A percentile compares a stretch with the other conserved stretches of the same genome.
phyloP scores from a whole-genome alignment of 1,284 basidiomycete species.

The Termitomyces sp. region DNA sequence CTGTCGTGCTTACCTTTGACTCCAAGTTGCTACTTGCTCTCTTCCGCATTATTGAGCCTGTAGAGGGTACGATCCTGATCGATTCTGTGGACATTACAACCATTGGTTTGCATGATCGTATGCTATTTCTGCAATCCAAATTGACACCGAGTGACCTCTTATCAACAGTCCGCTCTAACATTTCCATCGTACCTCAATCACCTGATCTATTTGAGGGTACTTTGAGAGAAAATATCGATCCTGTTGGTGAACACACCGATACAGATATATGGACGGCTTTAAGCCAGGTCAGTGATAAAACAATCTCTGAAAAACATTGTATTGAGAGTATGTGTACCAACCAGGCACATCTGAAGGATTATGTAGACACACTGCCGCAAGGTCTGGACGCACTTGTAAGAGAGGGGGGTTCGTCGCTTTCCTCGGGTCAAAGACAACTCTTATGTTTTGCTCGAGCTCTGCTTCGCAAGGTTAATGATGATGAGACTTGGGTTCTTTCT shows the following conservation, averaged over 20 bases:
- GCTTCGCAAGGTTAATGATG: conserved; percentile 51
- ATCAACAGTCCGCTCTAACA: conserved; percentile 76
- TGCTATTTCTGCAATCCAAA: conserved; percentile 43
- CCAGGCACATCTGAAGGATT: conserved; percentile 48
- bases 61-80: conserved; percentile 67
- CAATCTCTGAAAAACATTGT: conserved; percentile 35
- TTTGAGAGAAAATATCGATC: conserved; percentile 82
- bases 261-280: conserved; percentile 58
- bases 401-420: conserved; percentile 46
- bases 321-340: conserved; percentile 18
- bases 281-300: conserved; percentile 73
- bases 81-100: conserved; percentile 46
- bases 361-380: conserved; percentile 22
- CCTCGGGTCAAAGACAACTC: conserved; percentile 55
- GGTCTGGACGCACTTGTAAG: conserved; percentile 15
- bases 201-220: conserved; percentile 21
- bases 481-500: conserved; percentile 20
- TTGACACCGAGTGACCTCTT: conserved; percentile 63
- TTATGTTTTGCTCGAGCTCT: conserved; percentile 70
- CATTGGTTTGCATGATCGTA: conserved; percentile 50
- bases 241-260: conserved; percentile 54
- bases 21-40: conserved; percentile 57
- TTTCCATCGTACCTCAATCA: conserved; percentile 88
- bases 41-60: conserved; percentile 82
- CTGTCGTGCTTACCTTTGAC: conserved; percentile 32